Base-by-base conservation (phyloP, 768 basidiomycete species). In the Collybia sp. region DNA sequence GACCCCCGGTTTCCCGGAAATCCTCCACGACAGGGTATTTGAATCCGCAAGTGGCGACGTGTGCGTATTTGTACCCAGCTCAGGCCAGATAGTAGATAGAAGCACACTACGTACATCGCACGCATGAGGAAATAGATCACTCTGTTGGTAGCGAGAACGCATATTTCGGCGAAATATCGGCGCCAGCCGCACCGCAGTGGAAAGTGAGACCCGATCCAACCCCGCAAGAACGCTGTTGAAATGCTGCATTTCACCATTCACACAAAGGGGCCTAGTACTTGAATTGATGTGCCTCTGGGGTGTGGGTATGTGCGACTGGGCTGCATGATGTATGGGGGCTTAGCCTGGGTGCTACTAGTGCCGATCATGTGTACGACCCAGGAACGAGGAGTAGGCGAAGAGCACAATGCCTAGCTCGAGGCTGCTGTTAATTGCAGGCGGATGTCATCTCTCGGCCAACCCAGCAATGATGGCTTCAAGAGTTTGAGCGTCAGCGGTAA, bases 151-250 rank as follows among this genome's bases (percentile, higher is more conserved):
- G 25, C 4, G 25, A 25, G 25, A 25, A 25, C 25, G 4, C 8
- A 82, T 70, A 77, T 85, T 72, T 85, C 83, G 15, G 82, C 83
- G 4, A 85, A 87, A 25, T n/a, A n/a, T 71, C 68, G 32, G 79
- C 83, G 79, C 85, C 80, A 25, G 88, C 57, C 9, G 59, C 77
- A 36, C 87, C 73, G 30, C 50, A 4, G 52, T 39, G 1, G 55
- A 45, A 20, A 53, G 46, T 2, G 35, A 43, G 5, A 19, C 52
- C 3, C 4, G 25, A 25, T 50, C 3, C 4, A 8, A 25, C 25
- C 25, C 8, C 4, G 25, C 25, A 85, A 89, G 63, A 82, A 80
- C 1, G 80, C 80, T 1, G 77, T 76, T 0, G 85, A 85, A 0
- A 87, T 56, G 10, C 85, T 85, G 50, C 16, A 46, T 25, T 8